Evolutionary conservation across 2,329 filamentous ascomycete genomes (phyloP).

Genomic region (Whalleya microplaca): DNA sequence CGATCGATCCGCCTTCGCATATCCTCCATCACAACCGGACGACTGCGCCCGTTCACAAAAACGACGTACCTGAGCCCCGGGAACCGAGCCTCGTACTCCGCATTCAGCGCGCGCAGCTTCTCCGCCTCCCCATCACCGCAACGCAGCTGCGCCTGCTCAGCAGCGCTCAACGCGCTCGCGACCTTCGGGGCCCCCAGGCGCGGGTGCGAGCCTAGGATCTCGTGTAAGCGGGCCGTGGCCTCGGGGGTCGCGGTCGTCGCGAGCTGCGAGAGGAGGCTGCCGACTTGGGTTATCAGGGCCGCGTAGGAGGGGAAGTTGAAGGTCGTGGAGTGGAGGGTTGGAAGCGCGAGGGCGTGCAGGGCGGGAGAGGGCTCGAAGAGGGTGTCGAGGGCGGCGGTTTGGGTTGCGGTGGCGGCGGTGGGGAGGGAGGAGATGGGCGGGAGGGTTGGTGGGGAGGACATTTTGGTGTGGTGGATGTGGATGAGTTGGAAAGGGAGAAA

Average conservation of each 20-base stretch:
- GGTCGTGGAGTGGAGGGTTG: constrained; percentile 56
- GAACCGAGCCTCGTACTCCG: constrained; percentile 78
- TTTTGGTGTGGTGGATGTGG: too few species aligned
- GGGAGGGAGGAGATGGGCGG: constrained; percentile 62
- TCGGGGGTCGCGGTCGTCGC: constrained; percentile 41
- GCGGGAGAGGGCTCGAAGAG: constrained; percentile 83
- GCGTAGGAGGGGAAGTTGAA: constrained; percentile 70
- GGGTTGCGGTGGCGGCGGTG: constrained; percentile 56
- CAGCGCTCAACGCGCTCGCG: constrained; percentile 78
- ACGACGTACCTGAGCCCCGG: constrained; percentile 87
- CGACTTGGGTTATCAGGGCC: constrained; percentile 69
- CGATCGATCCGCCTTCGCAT: constrained; percentile 76
- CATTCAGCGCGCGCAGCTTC: constrained; percentile 67
- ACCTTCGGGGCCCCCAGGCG: constrained; percentile 80
- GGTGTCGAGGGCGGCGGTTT: constrained; percentile 68
- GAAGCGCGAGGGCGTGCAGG: constrained; percentile 73
- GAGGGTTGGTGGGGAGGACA: constrained; percentile 44
- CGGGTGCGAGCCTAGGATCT: constrained; percentile 80
- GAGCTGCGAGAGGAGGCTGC: constrained; percentile 64
- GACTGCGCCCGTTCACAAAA: constrained; percentile 82
- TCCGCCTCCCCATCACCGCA: constrained; percentile 60
- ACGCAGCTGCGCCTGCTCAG: constrained; percentile 79
- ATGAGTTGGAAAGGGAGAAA: too few species aligned
- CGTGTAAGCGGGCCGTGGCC: constrained; percentile 63
- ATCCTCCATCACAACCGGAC: constrained; percentile 77